Conservation (phyloP, 176 grass and related monocot species). For the Phragmites australis region DNA sequence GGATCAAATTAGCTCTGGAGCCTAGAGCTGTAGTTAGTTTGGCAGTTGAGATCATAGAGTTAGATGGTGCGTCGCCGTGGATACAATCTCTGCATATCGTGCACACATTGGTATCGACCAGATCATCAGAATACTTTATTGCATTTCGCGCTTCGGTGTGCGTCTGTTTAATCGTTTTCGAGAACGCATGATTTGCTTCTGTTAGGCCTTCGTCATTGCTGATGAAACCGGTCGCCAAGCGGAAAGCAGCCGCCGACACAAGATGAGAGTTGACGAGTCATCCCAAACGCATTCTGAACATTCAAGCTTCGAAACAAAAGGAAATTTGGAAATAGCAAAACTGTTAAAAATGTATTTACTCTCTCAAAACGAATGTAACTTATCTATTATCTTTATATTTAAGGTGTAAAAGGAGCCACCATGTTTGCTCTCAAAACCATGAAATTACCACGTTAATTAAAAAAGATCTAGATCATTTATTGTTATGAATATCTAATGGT, state of each 20-base stretch:
- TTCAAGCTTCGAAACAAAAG: neutral
- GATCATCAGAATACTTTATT: neutral
- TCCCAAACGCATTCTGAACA: neutral
- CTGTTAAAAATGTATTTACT: neutral
- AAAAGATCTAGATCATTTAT: no score
- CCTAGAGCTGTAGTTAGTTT: neutral
- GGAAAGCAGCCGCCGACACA: neutral
- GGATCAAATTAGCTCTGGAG: neutral
- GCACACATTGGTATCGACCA: neutral
- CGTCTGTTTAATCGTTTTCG: neutral
- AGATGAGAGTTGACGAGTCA: neutral
- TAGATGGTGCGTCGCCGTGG: slow-evolving; percentile 27
- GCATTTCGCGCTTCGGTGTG: neutral
- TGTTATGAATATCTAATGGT: no score
- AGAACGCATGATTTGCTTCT: neutral
- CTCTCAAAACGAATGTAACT: neutral
- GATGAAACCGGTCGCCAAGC: neutral
- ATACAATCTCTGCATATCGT: neutral
- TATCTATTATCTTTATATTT: no score
- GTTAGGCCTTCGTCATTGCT: neutral
- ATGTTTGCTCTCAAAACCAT: no score
- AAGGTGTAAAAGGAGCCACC: no score
- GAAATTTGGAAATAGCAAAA: no score
- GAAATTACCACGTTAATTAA: no score
- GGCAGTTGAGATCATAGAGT: slow-evolving; percentile 6